Conservation (phyloP, 2,329 filamentous ascomycete genomes). For the Septoria petroselini region DNA sequence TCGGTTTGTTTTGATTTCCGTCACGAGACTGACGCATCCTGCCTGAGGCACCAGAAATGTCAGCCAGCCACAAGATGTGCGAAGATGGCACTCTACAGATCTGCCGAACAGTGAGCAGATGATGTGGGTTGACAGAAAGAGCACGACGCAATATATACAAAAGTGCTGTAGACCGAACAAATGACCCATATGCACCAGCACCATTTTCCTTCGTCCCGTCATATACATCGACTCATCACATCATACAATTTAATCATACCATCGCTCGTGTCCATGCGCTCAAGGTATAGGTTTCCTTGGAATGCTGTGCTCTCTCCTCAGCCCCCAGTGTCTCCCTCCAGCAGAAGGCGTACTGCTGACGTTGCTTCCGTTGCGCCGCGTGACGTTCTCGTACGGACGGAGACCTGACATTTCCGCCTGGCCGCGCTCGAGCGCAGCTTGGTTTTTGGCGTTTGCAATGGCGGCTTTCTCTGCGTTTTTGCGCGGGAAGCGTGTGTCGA, state of each 20-base stretch:
- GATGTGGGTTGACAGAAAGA: no score
- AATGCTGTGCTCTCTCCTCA: constrained; percentile 11
- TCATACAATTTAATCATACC: no score
- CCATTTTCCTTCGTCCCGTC: background rate
- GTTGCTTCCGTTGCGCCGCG: background rate
- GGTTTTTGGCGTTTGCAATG: constrained; percentile 32
- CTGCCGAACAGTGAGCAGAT: no score
- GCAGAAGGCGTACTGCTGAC: background rate
- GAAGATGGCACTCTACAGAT: no score
- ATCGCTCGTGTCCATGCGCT: background rate
- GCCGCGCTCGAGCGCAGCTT: constrained; percentile 28
- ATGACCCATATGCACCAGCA: background rate
- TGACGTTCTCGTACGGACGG: constrained; percentile 15
- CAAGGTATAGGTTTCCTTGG: constrained; percentile 11
- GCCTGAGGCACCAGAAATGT: constrained; percentile 5
- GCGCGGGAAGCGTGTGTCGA: constrained; percentile 32
- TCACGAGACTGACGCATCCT: constrained; percentile 12
- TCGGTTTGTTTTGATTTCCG: constrained; percentile 14
- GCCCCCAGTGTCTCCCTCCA: constrained; percentile 16
- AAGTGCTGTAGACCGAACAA: no score
- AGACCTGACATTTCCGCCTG: constrained; percentile 29
- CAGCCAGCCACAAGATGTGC: background rate
- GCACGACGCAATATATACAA: no score
- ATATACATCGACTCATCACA: no score
- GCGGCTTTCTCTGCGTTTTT: constrained; percentile 33